A percentile compares a stretch with the other conserved stretches of the same genome.
phyloP scores from a whole-genome alignment of 495 filamentous ascomycete species.

The Penicillium lagena region DNA sequence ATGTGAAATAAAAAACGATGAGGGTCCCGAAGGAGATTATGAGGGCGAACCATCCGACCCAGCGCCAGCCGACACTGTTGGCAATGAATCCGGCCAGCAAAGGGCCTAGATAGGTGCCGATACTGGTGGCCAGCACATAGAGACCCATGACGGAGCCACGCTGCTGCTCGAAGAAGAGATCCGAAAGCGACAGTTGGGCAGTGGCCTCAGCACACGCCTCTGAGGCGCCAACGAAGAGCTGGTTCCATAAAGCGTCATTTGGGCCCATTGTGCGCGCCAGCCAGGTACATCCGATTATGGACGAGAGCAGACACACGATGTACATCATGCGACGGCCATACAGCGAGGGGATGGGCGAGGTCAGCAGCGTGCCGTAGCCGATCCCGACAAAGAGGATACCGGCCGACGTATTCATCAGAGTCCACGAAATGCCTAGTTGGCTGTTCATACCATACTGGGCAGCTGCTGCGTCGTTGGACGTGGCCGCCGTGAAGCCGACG shows the following conservation, averaged over 20 bases:
- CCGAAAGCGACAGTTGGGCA: slow-evolving; percentile 20
- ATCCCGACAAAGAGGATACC: slow-evolving; percentile 21
- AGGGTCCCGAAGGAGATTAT: slow-evolving; percentile 20
- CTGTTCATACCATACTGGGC: slow-evolving; percentile 18
- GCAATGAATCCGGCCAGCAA: slow-evolving; percentile 22
- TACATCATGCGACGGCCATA: slow-evolving; percentile 19
- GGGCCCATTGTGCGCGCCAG: slow-evolving; percentile 8
- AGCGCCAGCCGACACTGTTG: slow-evolving; percentile 20
- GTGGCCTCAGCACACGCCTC: slow-evolving; percentile 22
- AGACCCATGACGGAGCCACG: slow-evolving; percentile 18
- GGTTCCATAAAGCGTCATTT: slow-evolving; percentile 19
- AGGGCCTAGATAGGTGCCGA: slow-evolving; percentile 26
- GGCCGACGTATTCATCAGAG: slow-evolving; percentile 16
- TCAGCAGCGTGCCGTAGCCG: slow-evolving; percentile 15
- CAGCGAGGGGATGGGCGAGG: slow-evolving; percentile 16
- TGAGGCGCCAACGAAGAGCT: slow-evolving; percentile 21
- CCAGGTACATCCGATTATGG: slow-evolving; percentile 18
- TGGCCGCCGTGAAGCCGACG: slow-evolving; percentile 19
- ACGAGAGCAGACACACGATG: slow-evolving; percentile 15
- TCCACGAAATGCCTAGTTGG: slow-evolving; percentile 15
- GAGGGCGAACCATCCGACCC: slow-evolving; percentile 24
- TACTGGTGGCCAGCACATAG: slow-evolving; percentile 22
- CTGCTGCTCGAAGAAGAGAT: slow-evolving; percentile 21
- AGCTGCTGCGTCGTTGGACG: slow-evolving; percentile 21
- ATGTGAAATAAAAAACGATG: slow-evolving; percentile 14